Percentiles rank a stretch among this genome's conserved stretches.
Evolutionary conservation across 129 eudicot genomes (phyloP).

Genomic region (Artemisia annua): DNA sequence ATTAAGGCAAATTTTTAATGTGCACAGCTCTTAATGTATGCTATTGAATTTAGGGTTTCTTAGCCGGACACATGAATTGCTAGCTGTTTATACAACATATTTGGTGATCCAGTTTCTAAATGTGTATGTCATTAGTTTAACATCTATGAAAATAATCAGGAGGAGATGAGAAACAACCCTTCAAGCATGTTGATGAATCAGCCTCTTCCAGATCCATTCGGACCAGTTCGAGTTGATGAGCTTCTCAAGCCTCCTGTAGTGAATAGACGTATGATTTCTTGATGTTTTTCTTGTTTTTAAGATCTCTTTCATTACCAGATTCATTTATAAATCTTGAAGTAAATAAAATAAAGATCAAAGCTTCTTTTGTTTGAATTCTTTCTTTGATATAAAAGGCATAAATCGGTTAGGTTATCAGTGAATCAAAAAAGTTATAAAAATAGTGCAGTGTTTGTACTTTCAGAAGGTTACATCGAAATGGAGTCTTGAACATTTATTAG

Average conservation of each 20-base stretch:
- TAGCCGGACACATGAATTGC: neutral
- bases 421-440: constrained; percentile 12
- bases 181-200: constrained; percentile 73
- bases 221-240: constrained; percentile 70
- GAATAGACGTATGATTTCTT: constrained; percentile 71
- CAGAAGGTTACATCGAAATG: constrained; percentile 45
- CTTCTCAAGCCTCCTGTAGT: constrained; percentile 80
- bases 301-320: neutral
- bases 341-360: neutral
- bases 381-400: constrained; percentile 4
- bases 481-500: constrained; percentile 29
- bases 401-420: constrained; percentile 17
- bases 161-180: constrained; percentile 64
- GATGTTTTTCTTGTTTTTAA: neutral
- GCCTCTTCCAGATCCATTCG: constrained; percentile 47
- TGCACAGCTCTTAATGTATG: neutral
- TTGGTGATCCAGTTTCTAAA: neutral
- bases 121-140: constrained; percentile 3
- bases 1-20: neutral
- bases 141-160: constrained; percentile 38
- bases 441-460: constrained; percentile 18
- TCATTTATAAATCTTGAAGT: neutral
- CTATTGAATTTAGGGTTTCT: constrained; percentile 1
- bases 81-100: neutral
- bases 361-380: constrained; percentile 2